Evolutionary conservation across 768 basidiomycete genomes (phyloP), one percentile per base, ranked within the genome.

Genomic region (Trametes maxima): DNA sequence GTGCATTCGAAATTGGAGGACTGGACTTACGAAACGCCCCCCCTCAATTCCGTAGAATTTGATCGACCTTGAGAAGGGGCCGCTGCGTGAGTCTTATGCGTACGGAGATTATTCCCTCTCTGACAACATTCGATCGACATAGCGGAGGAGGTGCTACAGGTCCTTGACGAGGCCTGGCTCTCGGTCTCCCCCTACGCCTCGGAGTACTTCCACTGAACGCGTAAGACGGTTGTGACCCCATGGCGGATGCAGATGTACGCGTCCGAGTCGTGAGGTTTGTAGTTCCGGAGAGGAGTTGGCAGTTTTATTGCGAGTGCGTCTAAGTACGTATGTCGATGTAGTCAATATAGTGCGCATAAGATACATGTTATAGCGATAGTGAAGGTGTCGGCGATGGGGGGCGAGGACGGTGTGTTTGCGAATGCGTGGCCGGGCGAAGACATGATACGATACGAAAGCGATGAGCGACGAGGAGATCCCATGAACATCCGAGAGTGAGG

Each of bases 41-140:
- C 12, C 21, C n/a, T 8, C 45, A 11, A 11, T 24, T 33, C 21
- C 24, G 21, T 74, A 80, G 77, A 85, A 85, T 64, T 62, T 84
- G 16, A 43, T 73, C 17, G 83, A 85, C 63, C 68, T 84, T 3
- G 82, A 85, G 72, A 84, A 85, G 67, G 82, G 82, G 0, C 85
- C 63, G 3, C 47, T 69, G 43, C 67, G 67, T 68, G 43, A 65
- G 67, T 45, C 7, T 10, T 19, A 52, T 36, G 46, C 10, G 1
- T 16, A 11, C 17, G 12, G 12, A 40, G 2, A 13, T 14, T 40
- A 40, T 40, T 40, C 39, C 14, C 28, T 8, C 28, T 33, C 28
- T 33, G 4, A 33, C 45, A 46, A 24, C 45, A 19, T 22, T 3
- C 21, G 19, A 13, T 5, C 45, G 21, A 11, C 36, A 35, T 37